Percentiles rank a stretch among this genome's conserved stretches.
These are phyloP conservation scores for Barnettozyma pratensis DNA, from an alignment of 805 yeast species.

Conservation along the genomic window DNA sequence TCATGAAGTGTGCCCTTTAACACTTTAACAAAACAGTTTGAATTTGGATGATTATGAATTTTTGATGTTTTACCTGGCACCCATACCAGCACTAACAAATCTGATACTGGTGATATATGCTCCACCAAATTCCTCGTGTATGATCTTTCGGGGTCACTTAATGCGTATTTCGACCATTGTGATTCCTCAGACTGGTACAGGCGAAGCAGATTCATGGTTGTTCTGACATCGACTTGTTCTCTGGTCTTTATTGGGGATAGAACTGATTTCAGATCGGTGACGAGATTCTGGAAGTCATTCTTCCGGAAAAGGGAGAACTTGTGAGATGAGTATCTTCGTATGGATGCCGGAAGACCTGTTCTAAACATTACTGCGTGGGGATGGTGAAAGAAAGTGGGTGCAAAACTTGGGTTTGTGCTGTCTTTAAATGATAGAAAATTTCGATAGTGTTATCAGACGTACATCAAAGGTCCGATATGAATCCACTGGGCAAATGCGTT, in stretches of 20 bases:
- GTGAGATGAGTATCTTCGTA: constrained; percentile 1
- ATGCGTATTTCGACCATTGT: constrained; percentile 40
- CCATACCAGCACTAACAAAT: constrained; percentile 41
- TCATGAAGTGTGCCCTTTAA: constrained; percentile 27
- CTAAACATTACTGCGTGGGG: background rate
- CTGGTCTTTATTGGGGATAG: background rate
- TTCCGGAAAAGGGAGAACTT: constrained; percentile 1
- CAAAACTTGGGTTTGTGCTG: no score
- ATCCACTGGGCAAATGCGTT: no score
- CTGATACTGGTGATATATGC: constrained; percentile 38
- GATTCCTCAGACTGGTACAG: constrained; percentile 30
- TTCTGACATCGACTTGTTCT: constrained; percentile 8
- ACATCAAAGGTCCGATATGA: no score
- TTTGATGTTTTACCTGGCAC: constrained; percentile 39
- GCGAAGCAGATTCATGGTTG: constrained; percentile 12
- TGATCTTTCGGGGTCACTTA: constrained; percentile 31
- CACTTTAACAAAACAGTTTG: constrained; percentile 45
- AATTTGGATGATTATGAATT: constrained; percentile 45
- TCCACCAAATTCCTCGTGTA: constrained; percentile 36
- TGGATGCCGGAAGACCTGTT: background rate
- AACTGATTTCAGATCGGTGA: constrained; percentile 3
- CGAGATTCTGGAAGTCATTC: constrained; percentile 6
- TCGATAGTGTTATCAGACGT: no score
- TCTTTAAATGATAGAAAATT: no score
- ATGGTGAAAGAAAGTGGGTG: no score